These are phyloP conservation scores for Exidia glandulosa DNA, from an alignment of 768 basidiomycete species.

Conservation along the genomic window DNA sequence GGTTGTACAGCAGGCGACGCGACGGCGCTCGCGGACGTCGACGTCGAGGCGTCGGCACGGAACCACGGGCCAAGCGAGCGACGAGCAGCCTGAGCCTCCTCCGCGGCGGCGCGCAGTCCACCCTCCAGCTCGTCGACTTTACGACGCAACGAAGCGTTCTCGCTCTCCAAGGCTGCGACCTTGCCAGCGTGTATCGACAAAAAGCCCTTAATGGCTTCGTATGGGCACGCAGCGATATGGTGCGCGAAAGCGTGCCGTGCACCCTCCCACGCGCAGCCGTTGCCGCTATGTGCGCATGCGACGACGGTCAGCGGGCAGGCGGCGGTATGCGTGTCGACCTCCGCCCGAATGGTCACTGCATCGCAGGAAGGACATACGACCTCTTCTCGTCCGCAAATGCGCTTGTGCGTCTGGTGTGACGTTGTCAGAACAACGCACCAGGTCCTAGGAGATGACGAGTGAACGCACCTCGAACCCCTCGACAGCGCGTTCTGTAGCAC, in stretches of 20 bases:
- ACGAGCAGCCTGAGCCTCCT: conserved; percentile 46
- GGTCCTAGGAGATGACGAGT: not conserved
- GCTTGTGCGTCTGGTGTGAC: conserved; percentile 25
- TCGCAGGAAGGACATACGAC: conserved; percentile 32
- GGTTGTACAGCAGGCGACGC: not conserved
- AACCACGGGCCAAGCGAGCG: conserved; percentile 60
- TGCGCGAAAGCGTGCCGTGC: conserved; percentile 23
- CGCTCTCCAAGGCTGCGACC: conserved; percentile 36
- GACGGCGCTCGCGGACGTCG: not conserved
- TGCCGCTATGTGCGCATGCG: conserved; percentile 32
- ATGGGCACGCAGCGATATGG: conserved; percentile 39
- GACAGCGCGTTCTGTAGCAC: not conserved
- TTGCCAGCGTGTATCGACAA: conserved; percentile 30
- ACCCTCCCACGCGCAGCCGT: conserved; percentile 49
- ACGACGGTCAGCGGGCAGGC: conserved; percentile 30
- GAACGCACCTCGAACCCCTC: not conserved
- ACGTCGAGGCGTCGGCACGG: conserved; percentile 18
- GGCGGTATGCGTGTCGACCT: conserved; percentile 23
- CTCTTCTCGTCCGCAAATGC: conserved; percentile 26
- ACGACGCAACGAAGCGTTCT: conserved; percentile 54
- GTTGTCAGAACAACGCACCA: not conserved
- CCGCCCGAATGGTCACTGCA: conserved; percentile 23
- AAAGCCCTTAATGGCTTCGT: conserved; percentile 52
- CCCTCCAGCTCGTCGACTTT: conserved; percentile 50
- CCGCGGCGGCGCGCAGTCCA: conserved; percentile 35